These are phyloP conservation scores for Termitomyces sp. DNA, from an alignment of 768 basidiomycete genomes.

Conservation along the genomic window DNA sequence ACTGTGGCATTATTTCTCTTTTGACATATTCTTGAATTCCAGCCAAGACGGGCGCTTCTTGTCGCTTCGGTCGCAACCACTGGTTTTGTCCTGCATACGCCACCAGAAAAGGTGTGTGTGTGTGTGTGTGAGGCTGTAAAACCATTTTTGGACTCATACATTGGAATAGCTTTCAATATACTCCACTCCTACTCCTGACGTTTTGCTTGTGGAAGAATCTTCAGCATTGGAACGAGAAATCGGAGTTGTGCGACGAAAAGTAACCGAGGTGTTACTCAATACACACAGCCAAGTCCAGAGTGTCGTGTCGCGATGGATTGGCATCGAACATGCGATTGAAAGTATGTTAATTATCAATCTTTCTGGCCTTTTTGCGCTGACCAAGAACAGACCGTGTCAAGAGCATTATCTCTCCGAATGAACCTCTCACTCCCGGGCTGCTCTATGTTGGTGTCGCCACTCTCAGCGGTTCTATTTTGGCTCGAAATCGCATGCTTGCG, in stretches of 20 bases:
- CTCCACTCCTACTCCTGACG: slow-evolving; percentile 49
- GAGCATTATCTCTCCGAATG: slow-evolving; percentile 71
- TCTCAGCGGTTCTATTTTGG: slow-evolving; percentile 82
- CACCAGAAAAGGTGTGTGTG: slow-evolving; percentile 25
- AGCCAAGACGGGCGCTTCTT: slow-evolving; percentile 31
- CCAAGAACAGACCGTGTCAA: slow-evolving; percentile 64
- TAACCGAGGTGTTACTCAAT: slow-evolving; percentile 48
- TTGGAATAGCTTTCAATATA: slow-evolving; percentile 78
- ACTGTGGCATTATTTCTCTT: neutral
- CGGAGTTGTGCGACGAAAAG: slow-evolving; percentile 56
- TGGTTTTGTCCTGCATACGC: slow-evolving; percentile 23
- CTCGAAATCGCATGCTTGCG: slow-evolving; percentile 68
- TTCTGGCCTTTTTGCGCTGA: neutral
- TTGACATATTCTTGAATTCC: neutral
- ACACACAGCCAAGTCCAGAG: slow-evolving; percentile 65
- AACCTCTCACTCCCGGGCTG: slow-evolving; percentile 81
- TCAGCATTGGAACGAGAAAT: slow-evolving; percentile 76
- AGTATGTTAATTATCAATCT: slow-evolving; percentile 43
- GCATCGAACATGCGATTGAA: slow-evolving; percentile 79
- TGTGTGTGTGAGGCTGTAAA: slow-evolving; percentile 9
- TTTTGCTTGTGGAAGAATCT: slow-evolving; percentile 71
- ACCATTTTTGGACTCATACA: neutral
- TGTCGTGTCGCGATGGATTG: slow-evolving; percentile 78
- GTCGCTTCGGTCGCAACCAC: slow-evolving; percentile 26
- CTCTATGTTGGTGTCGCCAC: slow-evolving; percentile 89